phyloP scores from a whole-genome alignment of 345 rosid species.

The Citrus cavaleriei region DNA sequence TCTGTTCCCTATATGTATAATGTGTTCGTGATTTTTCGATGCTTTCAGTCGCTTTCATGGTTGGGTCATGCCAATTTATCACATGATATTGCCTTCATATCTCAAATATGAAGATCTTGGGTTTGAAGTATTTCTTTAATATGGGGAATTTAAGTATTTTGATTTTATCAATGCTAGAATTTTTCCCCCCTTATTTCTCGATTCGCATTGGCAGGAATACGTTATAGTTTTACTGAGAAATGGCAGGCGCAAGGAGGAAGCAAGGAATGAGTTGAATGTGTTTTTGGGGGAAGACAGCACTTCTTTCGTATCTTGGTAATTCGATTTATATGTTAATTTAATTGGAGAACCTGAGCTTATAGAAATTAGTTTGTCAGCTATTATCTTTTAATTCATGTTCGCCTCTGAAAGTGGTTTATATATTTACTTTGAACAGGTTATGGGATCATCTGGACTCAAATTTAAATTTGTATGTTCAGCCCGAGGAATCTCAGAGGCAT shows the following conservation, averaged over 20 bases:
- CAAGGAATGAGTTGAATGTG: slow-evolving; percentile 77
- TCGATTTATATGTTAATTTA: slow-evolving; percentile 3
- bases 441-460: slow-evolving; percentile 90
- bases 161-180: background rate
- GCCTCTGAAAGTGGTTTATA: background rate
- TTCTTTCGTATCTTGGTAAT: slow-evolving; percentile 84
- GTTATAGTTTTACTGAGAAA: slow-evolving; percentile 85
- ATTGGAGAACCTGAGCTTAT: background rate
- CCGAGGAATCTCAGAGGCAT: slow-evolving; percentile 29
- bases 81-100: background rate
- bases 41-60: background rate
- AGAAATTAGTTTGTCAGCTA: background rate
- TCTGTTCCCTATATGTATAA: background rate
- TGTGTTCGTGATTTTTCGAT: no score
- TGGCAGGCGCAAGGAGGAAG: slow-evolving; percentile 84
- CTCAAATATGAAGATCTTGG: background rate
- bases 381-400: slow-evolving; percentile 5
- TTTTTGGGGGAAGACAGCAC: slow-evolving; percentile 92
- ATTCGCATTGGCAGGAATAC: slow-evolving; percentile 63
- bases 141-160: background rate
- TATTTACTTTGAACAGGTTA: slow-evolving; percentile 52
- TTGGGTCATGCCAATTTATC: background rate
- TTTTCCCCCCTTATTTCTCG: background rate
- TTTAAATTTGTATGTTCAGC: slow-evolving; percentile 52
- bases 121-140: background rate